Evolutionary conservation across 441 rosid genomes (phyloP).

Genomic region (Gossypium gossypioides): DNA sequence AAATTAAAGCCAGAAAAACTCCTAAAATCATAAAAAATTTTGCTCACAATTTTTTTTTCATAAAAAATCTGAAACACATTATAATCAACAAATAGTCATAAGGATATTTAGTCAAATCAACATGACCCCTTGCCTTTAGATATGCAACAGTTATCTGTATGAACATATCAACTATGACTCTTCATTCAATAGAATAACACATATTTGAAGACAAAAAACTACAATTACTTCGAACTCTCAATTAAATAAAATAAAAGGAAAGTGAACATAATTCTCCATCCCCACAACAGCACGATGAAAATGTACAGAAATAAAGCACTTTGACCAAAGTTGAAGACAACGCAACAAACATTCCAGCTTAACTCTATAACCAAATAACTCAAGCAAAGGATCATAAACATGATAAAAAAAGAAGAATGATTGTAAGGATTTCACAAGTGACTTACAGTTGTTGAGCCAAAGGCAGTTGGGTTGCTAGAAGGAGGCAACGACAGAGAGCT

Average conservation of each 20-base stretch:
- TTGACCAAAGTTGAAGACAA: neutral
- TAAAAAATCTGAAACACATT: neutral
- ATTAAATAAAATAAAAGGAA: neutral
- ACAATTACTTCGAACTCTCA: neutral
- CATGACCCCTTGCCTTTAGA: neutral
- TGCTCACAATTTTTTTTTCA: neutral
- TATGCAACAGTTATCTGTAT: neutral
- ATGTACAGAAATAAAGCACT: neutral
- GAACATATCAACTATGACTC: neutral
- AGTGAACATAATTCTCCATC: neutral
- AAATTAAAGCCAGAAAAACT: neutral
- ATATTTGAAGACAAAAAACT: neutral
- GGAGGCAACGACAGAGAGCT: conserved; percentile 41
- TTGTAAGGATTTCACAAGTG: neutral
- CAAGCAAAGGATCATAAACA: neutral
- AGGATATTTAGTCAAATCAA: neutral
- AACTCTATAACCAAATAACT: neutral
- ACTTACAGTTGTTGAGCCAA: conserved; percentile 54
- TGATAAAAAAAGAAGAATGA: neutral
- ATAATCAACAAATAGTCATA: neutral
- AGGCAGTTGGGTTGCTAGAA: conserved; percentile 35
- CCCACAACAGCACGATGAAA: neutral
- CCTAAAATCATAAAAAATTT: neutral
- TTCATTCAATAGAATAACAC: neutral
- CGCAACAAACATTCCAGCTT: neutral